Conservation (phyloP, 75 land plant species). For the Sequoia sempervirens region DNA sequence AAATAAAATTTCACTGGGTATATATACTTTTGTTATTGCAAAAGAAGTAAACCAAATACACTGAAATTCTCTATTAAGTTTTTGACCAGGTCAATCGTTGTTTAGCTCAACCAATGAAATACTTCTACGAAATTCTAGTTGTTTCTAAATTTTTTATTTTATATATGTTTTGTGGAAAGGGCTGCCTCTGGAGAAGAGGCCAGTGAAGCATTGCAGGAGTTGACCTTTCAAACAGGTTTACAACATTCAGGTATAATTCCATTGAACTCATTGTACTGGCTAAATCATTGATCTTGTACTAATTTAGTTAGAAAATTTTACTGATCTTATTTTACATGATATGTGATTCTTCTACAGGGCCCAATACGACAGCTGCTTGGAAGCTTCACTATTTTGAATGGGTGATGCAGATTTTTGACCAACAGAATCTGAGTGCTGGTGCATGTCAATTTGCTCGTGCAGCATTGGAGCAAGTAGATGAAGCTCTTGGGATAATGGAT, state of each 20-base stretch:
- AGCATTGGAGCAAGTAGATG: slow-evolving; percentile 93
- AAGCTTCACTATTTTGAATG: slow-evolving; percentile 88
- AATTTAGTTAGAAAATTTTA: neutral
- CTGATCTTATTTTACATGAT: neutral
- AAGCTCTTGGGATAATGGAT: slow-evolving; percentile 32
- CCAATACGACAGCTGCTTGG: slow-evolving; percentile 55
- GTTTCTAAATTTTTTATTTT: neutral
- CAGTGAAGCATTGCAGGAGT: slow-evolving; percentile 36
- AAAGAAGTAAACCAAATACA: neutral
- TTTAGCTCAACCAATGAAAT: neutral
- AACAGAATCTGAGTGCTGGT: slow-evolving; percentile 73
- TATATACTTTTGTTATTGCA: neutral
- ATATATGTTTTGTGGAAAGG: slow-evolving; percentile 15
- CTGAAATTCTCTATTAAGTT: neutral
- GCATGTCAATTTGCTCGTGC: slow-evolving; percentile 94
- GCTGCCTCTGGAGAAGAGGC: slow-evolving; percentile 52
- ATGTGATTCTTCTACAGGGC: slow-evolving; percentile 24
- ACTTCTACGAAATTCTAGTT: neutral
- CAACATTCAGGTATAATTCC: slow-evolving; percentile 18
- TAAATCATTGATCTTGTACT: neutral
- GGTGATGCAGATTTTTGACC: slow-evolving; percentile 97
- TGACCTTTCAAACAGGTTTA: slow-evolving; percentile 35
- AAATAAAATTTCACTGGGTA: no score
- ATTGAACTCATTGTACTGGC: neutral
- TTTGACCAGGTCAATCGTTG: neutral